Conservation (phyloP, 805 yeast genomes). For the Candida namnaoensis region DNA sequence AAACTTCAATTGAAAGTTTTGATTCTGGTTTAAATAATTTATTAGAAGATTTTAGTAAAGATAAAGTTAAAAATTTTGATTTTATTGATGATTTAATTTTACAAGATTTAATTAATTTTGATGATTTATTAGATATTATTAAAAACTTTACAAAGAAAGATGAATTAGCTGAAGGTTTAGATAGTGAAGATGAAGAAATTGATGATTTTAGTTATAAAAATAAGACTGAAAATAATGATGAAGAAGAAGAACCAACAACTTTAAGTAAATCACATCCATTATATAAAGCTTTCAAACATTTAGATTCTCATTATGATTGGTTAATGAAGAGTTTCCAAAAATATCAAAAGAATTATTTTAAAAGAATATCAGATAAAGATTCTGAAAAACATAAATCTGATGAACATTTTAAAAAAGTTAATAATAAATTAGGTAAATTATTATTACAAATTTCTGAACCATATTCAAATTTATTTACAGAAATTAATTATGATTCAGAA, state of each 20-base stretch:
- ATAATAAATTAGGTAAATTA: slow-evolving; percentile 52
- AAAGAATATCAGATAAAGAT: no score
- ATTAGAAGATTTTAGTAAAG: neutral
- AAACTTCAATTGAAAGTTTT: slow-evolving; percentile 37
- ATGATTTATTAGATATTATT: slow-evolving; percentile 61
- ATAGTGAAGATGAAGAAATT: slow-evolving; percentile 42
- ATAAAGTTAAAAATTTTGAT: slow-evolving; percentile 15
- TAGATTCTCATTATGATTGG: slow-evolving; percentile 44
- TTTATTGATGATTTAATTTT: slow-evolving; percentile 32
- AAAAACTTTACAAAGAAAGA: slow-evolving; percentile 54
- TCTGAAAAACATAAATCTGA: no score
- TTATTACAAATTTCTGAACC: slow-evolving; percentile 57
- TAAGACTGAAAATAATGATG: no score
- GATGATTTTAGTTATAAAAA: slow-evolving; percentile 9
- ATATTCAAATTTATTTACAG: slow-evolving; percentile 45
- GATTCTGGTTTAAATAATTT: slow-evolving; percentile 28
- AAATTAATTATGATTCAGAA: slow-evolving; percentile 50
- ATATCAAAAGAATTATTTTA: slow-evolving; percentile 12
- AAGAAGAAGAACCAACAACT: slow-evolving; percentile 22
- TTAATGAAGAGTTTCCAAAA: slow-evolving; percentile 20
- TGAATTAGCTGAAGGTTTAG: slow-evolving; percentile 48
- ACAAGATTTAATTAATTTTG: slow-evolving; percentile 48
- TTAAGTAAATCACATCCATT: slow-evolving; percentile 52
- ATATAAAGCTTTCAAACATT: slow-evolving; percentile 23
- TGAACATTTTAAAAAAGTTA: slow-evolving; percentile 28